Evolutionary conservation across 176 grass and related monocot species (phyloP), one percentile per base, ranked within the genome.

Genomic region (Rhynchospora pubera): DNA sequence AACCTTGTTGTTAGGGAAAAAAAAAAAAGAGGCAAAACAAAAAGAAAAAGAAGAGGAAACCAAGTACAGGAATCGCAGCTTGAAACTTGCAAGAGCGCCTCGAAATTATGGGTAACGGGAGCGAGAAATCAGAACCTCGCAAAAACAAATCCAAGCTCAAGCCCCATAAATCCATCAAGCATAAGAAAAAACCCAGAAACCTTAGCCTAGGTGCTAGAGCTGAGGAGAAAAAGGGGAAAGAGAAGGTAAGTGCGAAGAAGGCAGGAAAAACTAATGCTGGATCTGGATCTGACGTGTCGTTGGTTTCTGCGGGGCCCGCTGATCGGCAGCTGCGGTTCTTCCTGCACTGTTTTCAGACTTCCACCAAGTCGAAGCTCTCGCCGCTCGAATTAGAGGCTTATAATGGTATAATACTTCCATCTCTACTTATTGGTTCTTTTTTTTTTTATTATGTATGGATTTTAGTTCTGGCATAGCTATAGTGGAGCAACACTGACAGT

Each of bases 371-470:
- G 62, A 93, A 91, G 78, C 95, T 97, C 79, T 97, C 95, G 6
- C 85, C 88, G 10, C 90, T 97, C 22, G 95, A 97, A 86, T 87
- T 97, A 51, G 90, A 89, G 51, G 87, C 88, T 56, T 97, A 91
- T 89, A 87, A 84, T 21, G 91, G 93, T 96, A 91, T 34, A 34
- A 34, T 3, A 39, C 2, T 65, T 42, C 48, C 47, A 46, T 81
- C 10, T 79, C 4, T 57, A 19, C 26, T 21, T 23, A 21, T 24
- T 4, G 79, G 51, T 57, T 16, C 4, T 81, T 12, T 79, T 12
- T 79, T 13, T 53, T 11, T 39, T 3, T 46, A 39, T 39, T 39
- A 39, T 62, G 22, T 7, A 2, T 30, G 58, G 74, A 34, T 7
- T 70, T 10, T 8, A 32, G 23, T 83, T 46, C 5, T 21, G 48